Conservation (phyloP, 2,329 filamentous ascomycete species). For the Trichoderma citrinoviride region DNA sequence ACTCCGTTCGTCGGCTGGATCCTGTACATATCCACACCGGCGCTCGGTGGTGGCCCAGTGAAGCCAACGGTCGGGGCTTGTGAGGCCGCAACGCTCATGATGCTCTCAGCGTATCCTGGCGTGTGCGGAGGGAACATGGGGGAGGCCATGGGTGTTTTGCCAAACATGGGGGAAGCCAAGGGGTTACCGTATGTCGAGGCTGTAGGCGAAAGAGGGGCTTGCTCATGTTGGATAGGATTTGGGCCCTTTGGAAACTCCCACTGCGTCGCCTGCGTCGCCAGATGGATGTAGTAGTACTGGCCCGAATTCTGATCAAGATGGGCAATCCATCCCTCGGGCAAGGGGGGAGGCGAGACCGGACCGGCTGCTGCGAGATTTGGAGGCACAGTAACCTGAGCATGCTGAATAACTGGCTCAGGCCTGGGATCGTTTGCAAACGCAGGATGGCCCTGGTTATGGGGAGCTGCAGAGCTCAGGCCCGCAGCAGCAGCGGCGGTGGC, state of each 20-base stretch:
- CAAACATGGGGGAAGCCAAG: conserved; percentile 65
- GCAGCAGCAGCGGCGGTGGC: conserved; percentile 28
- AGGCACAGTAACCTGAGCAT: conserved; percentile 44
- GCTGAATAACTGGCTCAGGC: conserved; percentile 48
- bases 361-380: conserved; percentile 46
- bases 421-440: conserved; percentile 85
- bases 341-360: conserved; percentile 81
- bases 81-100: conserved; percentile 74
- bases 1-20: conserved; percentile 92
- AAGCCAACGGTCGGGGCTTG: conserved; percentile 79
- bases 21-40: conserved; percentile 92
- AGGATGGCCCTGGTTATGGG: conserved; percentile 69
- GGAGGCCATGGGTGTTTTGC: conserved; percentile 58
- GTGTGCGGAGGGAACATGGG: conserved; percentile 81
- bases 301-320: conserved; percentile 94
- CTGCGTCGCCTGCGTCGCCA: conserved; percentile 91
- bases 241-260: conserved; percentile 99
- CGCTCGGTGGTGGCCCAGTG: conserved; percentile 79
- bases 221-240: conserved; percentile 80
- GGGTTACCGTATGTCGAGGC: conserved; percentile 74
- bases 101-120: conserved; percentile 80
- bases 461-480: conserved; percentile 45
- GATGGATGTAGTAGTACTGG: conserved; percentile 98
- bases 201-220: conserved; percentile 78
- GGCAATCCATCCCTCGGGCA: conserved; percentile 97